Evolutionary conservation across 495 filamentous ascomycete genomes (phyloP), one percentile per base, ranked within the genome.

Genomic region (Lepidopterella palustris): DNA sequence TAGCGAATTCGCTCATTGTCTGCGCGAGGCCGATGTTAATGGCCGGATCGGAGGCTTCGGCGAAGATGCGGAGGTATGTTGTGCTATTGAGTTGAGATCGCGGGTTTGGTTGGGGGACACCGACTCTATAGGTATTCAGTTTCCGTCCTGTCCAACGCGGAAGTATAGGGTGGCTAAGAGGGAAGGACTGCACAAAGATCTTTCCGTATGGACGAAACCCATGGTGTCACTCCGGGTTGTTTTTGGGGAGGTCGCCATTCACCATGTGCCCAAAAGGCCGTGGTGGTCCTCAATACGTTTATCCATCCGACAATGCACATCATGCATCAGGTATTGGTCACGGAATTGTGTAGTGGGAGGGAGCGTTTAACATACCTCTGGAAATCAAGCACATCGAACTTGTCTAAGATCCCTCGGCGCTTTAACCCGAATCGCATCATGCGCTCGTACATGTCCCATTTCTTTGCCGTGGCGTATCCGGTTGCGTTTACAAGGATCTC

Each of bases 401-500:
- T 54, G 59, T 66, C 51, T 40, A 66, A 55, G 29, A 61, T 58
- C n/a, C 55, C 55, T n/a, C 45, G 25, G 2, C 55, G 25, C 42
- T 69, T 56, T 31, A 72, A 63, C 26, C 69, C 65, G 20, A 70
- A 59, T 8, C 61, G n/a, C 26, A 71, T 62, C 50, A 72, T 63
- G 18, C 62, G 48, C 54, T 72, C 66, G 23, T 60, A 55, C 20
- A 60, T 29, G 23, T 61, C 61, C 40, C 47, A 64, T 57, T 64
- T 64, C 31, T 55, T 51, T 18, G 50, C 13, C 20, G 61, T 64
- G 4, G 39, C 61, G 57, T 58, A 72, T 32, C 59, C 58, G 26
- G 58, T 65, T 0, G 68, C 65, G 49, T 68, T 71, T 48, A 68
- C 67, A 15, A 75, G 60, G 5, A 77, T 21, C 55, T 82, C 69